Evolutionary conservation across 192 early-diverging fungal genomes (phyloP).

Genomic region (Cetraspora pellucida): DNA sequence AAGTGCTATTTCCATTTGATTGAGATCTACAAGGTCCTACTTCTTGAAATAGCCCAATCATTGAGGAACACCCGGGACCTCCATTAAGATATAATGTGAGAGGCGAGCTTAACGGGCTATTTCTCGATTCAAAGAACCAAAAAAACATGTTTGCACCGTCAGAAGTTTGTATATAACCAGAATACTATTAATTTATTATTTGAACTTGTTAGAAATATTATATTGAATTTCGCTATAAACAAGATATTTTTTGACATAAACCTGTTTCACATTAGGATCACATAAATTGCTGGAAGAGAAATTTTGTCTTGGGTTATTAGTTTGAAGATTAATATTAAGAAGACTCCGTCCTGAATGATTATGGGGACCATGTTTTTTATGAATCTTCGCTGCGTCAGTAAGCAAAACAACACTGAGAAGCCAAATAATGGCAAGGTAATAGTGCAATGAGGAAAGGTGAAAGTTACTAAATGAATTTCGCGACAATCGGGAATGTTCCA

Average conservation of each 20-base stretch:
- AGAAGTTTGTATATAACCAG: neutral
- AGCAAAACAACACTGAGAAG: too few relatives aligned
- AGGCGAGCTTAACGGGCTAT: constrained; percentile 71
- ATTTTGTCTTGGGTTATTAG: neutral
- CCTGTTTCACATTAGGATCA: constrained; percentile 18
- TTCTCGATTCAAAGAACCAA: constrained; percentile 96
- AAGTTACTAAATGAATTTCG: too few relatives aligned
- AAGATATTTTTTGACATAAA: neutral
- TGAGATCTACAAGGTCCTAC: constrained; percentile 84
- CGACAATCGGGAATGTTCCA: too few relatives aligned
- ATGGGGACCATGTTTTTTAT: too few relatives aligned
- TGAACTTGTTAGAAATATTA: neutral
- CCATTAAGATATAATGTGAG: constrained; percentile 77
- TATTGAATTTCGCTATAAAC: too few relatives aligned
- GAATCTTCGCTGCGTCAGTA: too few relatives aligned
- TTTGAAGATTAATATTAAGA: too few relatives aligned
- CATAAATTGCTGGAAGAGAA: constrained; percentile 10
- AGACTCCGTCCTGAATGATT: too few relatives aligned
- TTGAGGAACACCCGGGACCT: constrained; percentile 82
- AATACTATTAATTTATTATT: constrained; percentile 1
- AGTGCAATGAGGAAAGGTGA: too few relatives aligned
- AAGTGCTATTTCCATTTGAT: constrained; percentile 59
- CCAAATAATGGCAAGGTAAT: too few relatives aligned
- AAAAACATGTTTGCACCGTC: constrained; percentile 51
- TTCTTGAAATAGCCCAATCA: constrained; percentile 80